Evolutionary conservation across 2,329 filamentous ascomycete genomes (phyloP).

Genomic region (Plectosphaerella plurivora): DNA sequence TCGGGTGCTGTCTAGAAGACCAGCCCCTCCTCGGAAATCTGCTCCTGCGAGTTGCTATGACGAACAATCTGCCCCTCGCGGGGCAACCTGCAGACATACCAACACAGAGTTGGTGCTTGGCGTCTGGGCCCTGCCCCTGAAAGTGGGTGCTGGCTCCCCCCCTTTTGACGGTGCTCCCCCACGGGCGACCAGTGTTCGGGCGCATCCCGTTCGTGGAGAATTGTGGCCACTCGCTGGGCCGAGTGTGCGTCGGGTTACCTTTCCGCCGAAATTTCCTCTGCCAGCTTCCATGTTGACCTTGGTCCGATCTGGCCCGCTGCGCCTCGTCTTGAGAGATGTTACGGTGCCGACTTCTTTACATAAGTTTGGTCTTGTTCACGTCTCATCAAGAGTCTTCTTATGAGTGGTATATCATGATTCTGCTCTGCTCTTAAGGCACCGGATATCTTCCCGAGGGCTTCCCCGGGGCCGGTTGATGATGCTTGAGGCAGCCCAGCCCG

Average conservation of each 20-base stretch:
- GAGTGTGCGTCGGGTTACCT: not conserved
- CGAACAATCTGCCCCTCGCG: not conserved
- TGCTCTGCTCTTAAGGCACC: no score
- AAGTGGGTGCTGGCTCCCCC: not conserved
- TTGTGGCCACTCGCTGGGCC: not conserved
- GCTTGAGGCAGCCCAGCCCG: no score
- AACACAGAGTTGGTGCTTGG: not conserved
- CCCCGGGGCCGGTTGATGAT: no score
- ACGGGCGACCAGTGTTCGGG: not conserved
- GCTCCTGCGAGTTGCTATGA: not conserved
- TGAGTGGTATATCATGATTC: no score
- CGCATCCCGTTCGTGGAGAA: slow-evolving; percentile 2
- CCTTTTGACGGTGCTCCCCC: not conserved
- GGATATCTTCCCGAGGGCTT: no score
- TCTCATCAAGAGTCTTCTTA: no score
- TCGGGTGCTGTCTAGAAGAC: no score
- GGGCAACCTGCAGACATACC: not conserved
- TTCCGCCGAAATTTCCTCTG: not conserved
- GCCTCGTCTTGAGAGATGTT: not conserved
- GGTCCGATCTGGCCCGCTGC: not conserved
- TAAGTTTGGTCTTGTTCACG: no score
- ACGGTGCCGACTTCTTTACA: no score
- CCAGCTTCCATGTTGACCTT: not conserved
- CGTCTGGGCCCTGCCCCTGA: not conserved
- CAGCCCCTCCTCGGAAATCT: no score